These are phyloP conservation scores for Yamadazyma taylorii DNA, from an alignment of 1,139 yeast species.

Conservation along the genomic window DNA sequence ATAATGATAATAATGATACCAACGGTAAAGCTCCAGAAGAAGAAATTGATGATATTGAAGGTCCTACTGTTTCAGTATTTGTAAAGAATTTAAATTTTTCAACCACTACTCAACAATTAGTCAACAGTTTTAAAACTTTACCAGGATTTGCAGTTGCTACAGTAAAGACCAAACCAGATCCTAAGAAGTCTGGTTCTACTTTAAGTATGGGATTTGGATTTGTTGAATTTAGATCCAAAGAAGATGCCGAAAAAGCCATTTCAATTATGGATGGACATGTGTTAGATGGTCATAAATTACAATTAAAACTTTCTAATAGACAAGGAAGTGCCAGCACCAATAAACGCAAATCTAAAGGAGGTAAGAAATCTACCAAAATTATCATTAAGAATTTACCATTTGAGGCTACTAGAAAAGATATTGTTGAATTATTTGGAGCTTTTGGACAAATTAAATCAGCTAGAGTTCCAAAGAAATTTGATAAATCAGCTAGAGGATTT, in stretches of 20 bases:
- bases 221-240: constrained; percentile 80
- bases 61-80: constrained; percentile 82
- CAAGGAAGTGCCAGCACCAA: constrained; percentile 37
- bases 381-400: constrained; percentile 96
- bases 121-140: constrained; percentile 62
- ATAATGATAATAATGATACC: too few relatives aligned
- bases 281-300: constrained; percentile 87
- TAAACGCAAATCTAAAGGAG: constrained; percentile 31
- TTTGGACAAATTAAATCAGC: constrained; percentile 94
- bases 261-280: constrained; percentile 72
- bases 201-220: constrained; percentile 98
- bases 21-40: too few relatives aligned
- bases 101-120: constrained; percentile 62
- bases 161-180: constrained; percentile 86
- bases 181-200: constrained; percentile 62
- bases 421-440: constrained; percentile 85
- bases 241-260: constrained; percentile 77
- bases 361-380: constrained; percentile 59
- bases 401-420: constrained; percentile 91
- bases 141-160: constrained; percentile 83
- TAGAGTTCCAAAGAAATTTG: constrained; percentile 94
- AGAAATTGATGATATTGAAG: constrained; percentile 45
- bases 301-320: constrained; percentile 85
- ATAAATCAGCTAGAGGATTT: constrained; percentile 93
- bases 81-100: constrained; percentile 89